phyloP scores from a whole-genome alignment of 2,329 filamentous ascomycete genomes.

The Phialophora verrucosa region DNA sequence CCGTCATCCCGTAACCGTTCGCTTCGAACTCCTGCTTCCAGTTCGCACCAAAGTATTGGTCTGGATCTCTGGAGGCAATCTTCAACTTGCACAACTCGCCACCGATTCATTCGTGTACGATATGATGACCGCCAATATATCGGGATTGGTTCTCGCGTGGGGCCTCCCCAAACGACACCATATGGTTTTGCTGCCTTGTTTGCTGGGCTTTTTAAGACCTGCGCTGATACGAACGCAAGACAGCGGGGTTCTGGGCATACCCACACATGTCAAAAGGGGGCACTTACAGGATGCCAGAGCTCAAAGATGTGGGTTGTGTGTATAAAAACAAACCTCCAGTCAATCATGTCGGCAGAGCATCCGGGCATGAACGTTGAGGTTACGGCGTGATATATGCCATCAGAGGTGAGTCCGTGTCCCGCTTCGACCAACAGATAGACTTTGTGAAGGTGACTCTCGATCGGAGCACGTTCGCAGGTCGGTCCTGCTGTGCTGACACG shows the following conservation, averaged over 20 bases:
- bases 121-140: constrained; percentile 11
- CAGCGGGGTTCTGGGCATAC: background rate
- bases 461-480: background rate
- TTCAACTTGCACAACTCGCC: constrained; percentile 8
- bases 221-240: background rate
- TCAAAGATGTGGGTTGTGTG: background rate
- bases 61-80: constrained; percentile 1
- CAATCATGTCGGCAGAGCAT: constrained; percentile 18
- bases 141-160: background rate
- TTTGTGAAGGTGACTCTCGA: background rate
- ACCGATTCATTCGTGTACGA: constrained; percentile 1
- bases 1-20: background rate
- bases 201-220: too few relatives aligned
- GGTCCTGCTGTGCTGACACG: constrained; percentile 3
- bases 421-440: background rate
- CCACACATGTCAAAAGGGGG: background rate
- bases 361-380: constrained; percentile 31
- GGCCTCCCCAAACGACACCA: background rate
- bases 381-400: constrained; percentile 32
- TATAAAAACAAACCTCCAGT: constrained; percentile 33
- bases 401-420: background rate
- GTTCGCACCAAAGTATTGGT: background rate
- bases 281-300: background rate
- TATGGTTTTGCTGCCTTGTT: too few relatives aligned
- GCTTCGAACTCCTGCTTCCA: background rate